Evolutionary conservation across 805 yeast species (phyloP).

Genomic region (Nakazawaea anatomiae): DNA sequence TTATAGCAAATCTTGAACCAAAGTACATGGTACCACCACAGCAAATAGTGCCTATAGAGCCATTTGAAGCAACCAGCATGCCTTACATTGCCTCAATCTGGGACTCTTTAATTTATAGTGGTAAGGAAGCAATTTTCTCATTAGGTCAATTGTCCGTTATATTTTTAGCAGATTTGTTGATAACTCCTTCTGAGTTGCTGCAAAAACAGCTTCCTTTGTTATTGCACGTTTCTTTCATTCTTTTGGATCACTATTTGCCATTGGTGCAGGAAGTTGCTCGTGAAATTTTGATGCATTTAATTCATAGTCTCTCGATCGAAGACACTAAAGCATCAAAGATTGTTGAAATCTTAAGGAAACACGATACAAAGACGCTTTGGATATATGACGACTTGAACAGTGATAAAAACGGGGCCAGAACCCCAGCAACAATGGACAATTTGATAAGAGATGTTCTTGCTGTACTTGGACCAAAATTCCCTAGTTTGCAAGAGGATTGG

Average conservation of each 20-base stretch:
- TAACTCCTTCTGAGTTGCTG: conserved; percentile 59
- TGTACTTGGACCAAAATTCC: conserved; percentile 42
- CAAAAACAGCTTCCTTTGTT: conserved; percentile 60
- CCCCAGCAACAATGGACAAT: conserved; percentile 81
- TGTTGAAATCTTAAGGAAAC: conserved; percentile 49
- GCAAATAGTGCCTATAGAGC: conserved; percentile 20
- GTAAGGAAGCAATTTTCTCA: conserved; percentile 74
- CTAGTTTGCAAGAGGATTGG: conserved; percentile 74
- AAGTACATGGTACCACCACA: conserved; percentile 82
- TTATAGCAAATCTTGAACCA: conserved; percentile 72
- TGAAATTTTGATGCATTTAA: conserved; percentile 63
- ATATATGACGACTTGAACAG: conserved; percentile 77
- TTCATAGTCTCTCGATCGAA: conserved; percentile 56
- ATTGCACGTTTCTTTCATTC: conserved; percentile 71
- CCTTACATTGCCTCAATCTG: conserved; percentile 78
- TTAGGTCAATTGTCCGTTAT: conserved; percentile 83
- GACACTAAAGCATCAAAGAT: conserved; percentile 51
- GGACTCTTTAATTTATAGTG: conserved; percentile 44
- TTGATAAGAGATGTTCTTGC: conserved; percentile 59
- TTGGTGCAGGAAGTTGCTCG: conserved; percentile 83
- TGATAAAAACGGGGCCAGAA: conserved; percentile 72
- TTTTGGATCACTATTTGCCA: conserved; percentile 82
- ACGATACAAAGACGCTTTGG: conserved; percentile 62
- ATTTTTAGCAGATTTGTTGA: conserved; percentile 74
- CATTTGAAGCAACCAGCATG: conserved; percentile 31